Base-by-base conservation (phyloP, 352 stramenopile genomes). In the Aphanomyces stellatus region DNA sequence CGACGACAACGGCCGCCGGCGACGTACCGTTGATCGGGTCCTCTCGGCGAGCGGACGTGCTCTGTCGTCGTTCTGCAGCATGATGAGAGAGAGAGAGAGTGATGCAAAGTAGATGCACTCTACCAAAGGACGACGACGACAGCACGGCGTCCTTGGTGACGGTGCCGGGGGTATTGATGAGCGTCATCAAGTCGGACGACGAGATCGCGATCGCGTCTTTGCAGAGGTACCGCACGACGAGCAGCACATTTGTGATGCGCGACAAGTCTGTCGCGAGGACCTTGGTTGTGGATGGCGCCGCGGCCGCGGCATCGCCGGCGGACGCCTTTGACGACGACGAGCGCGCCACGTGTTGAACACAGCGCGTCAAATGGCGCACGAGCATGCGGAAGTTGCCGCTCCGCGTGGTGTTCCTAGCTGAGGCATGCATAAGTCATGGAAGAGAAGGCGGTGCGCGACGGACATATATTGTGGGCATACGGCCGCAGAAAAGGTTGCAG, bases 381-480 rank as follows among this genome's bases (percentile, higher is more conserved):
- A 93, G 67, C 51, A 91, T 81, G 31, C 80, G 78, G 60, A 91
- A 93, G 70, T 93, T 93, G 40, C 85, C 81, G 0, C 81, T 90
- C 22, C 66, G 64, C 30, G 88, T 67, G 49, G 74, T 93, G 72
- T 93, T 91, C 46, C 78, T 72, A 8, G 73, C 84, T 92, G 30
- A 13, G 40, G 10, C 7, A 1, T n/a, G 27, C 31, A 62, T 51
- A 5, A 4, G 56, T 55, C 42, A 31, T 30, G 25, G 4, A 0
- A 55, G 24, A 17, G 30, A 8, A 3, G 41, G 13, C 7, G 43
- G n/a, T 28, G 30, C 51, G 76, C 46, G 0, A 57, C 17, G 28
- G 49, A 35, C 22, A 15, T 22, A 93, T 71, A 4, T 72, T 76
- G 1, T 81, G 75, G 31, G 80, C 82, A 64, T 90, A 91, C 56